A percentile compares a stretch with the other conserved stretches of the same genome.
Evolutionary conservation across 2,329 filamentous ascomycete species (phyloP).

Genomic region (Didymella lethalis): DNA sequence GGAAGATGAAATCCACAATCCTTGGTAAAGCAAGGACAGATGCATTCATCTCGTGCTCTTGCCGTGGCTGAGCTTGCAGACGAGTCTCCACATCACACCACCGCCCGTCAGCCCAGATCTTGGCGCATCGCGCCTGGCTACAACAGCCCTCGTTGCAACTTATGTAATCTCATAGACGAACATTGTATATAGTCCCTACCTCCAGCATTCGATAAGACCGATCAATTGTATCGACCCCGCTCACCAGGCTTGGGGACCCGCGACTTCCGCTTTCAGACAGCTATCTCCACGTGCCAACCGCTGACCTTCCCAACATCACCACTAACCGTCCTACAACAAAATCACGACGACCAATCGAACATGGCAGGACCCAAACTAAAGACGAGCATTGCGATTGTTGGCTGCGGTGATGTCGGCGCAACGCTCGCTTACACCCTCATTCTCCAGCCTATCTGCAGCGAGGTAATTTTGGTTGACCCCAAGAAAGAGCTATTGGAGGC

Average conservation of each 20-base stretch:
- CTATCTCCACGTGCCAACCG: constrained; percentile 7
- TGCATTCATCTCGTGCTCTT: not conserved
- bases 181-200: constrained; percentile 14
- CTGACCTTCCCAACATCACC: not conserved
- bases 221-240: not conserved
- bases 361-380: constrained; percentile 44
- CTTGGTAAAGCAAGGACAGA: constrained; percentile 19
- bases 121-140: constrained; percentile 21
- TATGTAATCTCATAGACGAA: constrained; percentile 10
- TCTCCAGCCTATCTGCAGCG: constrained; percentile 58
- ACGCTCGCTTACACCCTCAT: constrained; percentile 62
- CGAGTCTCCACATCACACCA: constrained; percentile 30
- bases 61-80: constrained; percentile 12
- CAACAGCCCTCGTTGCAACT: not conserved
- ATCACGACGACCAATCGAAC: not conserved
- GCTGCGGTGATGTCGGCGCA: constrained; percentile 61
- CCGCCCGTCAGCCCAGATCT: constrained; percentile 30
- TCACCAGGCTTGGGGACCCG: not conserved
- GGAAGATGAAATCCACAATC: constrained; percentile 53
- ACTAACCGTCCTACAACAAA: not conserved
- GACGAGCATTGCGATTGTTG: constrained; percentile 59
- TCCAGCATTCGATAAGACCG: not conserved
- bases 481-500: constrained; percentile 57
- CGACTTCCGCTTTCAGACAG: constrained; percentile 12
- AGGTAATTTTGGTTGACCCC: constrained; percentile 63